Conservation (phyloP, 208 protist species). For the Leishmania mexicana region DNA sequence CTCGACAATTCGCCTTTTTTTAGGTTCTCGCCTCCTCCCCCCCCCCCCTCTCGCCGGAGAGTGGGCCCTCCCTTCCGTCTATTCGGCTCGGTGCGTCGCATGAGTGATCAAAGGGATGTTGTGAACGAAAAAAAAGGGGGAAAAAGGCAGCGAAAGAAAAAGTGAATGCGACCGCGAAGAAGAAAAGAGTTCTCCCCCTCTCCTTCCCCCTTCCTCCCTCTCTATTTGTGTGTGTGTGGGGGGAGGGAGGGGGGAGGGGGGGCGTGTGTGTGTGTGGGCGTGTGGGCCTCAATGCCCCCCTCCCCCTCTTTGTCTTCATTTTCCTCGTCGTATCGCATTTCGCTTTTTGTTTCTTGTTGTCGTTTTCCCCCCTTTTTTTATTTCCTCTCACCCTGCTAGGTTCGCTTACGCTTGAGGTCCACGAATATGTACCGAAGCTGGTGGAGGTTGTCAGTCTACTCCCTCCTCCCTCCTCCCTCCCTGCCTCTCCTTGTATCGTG, state of each 20-base stretch:
- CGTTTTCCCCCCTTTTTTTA: neutral
- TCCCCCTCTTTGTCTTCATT: neutral
- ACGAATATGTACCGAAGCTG: constrained; percentile 12
- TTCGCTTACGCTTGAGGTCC: constrained; percentile 11
- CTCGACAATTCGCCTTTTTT: neutral
- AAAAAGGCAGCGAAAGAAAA: too few species aligned
- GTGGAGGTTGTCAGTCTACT: neutral
- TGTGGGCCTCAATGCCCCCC: neutral
- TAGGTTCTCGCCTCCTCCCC: neutral
- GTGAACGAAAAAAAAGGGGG: neutral
- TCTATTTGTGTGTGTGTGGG: neutral
- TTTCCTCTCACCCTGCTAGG: neutral
- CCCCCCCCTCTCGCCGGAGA: neutral
- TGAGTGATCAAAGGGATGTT: neutral
- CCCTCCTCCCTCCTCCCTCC: neutral
- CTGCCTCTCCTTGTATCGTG: neutral
- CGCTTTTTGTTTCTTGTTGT: neutral
- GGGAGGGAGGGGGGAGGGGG: too few species aligned
- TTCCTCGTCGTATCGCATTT: neutral
- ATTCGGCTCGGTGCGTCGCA: constrained; percentile 15
- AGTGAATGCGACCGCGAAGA: neutral
- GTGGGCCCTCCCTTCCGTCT: constrained; percentile 4
- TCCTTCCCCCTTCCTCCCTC: neutral
- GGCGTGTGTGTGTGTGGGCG: neutral
- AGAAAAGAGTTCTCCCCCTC: neutral